Evolutionary conservation across 2,329 filamentous ascomycete genomes (phyloP), one percentile per base, ranked within the genome.

Genomic region (Cladosporium sp.): DNA sequence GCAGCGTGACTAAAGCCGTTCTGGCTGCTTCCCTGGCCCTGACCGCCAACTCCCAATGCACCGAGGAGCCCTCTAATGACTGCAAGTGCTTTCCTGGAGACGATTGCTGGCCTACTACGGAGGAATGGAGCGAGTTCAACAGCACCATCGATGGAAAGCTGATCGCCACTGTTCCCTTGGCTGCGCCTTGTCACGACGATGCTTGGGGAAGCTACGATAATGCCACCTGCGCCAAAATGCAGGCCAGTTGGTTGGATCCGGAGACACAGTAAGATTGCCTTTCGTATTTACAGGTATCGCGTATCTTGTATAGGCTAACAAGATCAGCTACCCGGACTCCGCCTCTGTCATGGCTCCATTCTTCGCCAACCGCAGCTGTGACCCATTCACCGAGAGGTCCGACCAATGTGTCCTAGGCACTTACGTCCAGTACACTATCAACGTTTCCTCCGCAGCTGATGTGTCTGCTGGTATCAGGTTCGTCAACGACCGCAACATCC

Each of bases 151-250:
- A 67, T 19, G 78, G 77, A 1, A 68, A 66, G 4, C 65, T 84
- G 29, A 67, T 83, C 38, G 69, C 71, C 11, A 80, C 76, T 0
- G 64, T 74, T 2, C 80, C 81, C 0, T 59, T 82, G 2, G 80
- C 71, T 0, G 62, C 72, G 2, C 66, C 73, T 1, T 84, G 80
- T 58, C 79, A 83, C 55, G 65, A 71, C 32, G 13, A 32, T 22
- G 13, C 13, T 13, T 50, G 30, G 20, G 30, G 15, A 3, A 43
- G 32, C 15, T 50, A 43, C 47, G 20, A 50, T 20, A 20, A 50
- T 29, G 39, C 20, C 11, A 43, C 47, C 11, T 50, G 47, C 33
- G 20, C 20, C 6, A 38, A 20, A 18, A 16, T 50, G 20, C 47
- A 36, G 12, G 25, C 29, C 19, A 19, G 39, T 32, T 50, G 47